These are phyloP conservation scores for Fusarium armeniacum DNA, from an alignment of 2,329 filamentous ascomycete genomes.

Conservation along the genomic window DNA sequence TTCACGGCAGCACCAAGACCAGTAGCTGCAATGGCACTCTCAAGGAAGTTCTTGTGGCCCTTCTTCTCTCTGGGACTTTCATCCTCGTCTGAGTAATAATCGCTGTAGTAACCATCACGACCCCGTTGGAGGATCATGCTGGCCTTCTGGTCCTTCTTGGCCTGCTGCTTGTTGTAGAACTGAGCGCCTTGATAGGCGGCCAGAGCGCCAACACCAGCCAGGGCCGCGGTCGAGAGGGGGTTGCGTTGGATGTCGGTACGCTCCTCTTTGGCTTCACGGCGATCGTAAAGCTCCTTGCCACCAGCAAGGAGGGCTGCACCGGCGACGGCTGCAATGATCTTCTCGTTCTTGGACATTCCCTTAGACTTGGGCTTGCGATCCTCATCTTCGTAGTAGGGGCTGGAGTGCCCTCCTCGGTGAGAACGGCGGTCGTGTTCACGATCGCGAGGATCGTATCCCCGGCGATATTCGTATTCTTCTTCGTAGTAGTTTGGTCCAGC, in stretches of 20 bases:
- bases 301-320: conserved; percentile 75
- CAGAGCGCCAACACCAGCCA: conserved; percentile 74
- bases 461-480: conserved; percentile 63
- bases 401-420: conserved; percentile 63
- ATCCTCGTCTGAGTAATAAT: conserved; percentile 72
- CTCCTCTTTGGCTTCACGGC: conserved; percentile 68
- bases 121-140: conserved; percentile 67
- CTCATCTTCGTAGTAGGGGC: conserved; percentile 71
- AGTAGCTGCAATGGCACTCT: conserved; percentile 72
- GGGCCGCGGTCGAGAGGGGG: conserved; percentile 69
- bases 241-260: conserved; percentile 68
- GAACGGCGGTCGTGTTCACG: conserved; percentile 61
- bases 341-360: conserved; percentile 71
- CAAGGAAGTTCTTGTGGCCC: conserved; percentile 74
- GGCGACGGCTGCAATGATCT: conserved; percentile 75
- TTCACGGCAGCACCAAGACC: conserved; percentile 73
- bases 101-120: conserved; percentile 65
- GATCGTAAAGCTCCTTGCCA: conserved; percentile 76
- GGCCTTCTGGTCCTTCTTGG: conserved; percentile 69
- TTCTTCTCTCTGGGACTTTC: conserved; percentile 68
- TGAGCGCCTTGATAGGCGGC: conserved; percentile 75
- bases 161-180: conserved; percentile 71
- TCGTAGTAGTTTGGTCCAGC: conserved; percentile 72
- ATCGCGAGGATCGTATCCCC: conserved; percentile 64
- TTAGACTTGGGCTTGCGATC: conserved; percentile 62